Evolutionary conservation across 2,329 filamentous ascomycete species (phyloP), one percentile per base, ranked within the genome.

Genomic region (Pseudocercospora vitis): DNA sequence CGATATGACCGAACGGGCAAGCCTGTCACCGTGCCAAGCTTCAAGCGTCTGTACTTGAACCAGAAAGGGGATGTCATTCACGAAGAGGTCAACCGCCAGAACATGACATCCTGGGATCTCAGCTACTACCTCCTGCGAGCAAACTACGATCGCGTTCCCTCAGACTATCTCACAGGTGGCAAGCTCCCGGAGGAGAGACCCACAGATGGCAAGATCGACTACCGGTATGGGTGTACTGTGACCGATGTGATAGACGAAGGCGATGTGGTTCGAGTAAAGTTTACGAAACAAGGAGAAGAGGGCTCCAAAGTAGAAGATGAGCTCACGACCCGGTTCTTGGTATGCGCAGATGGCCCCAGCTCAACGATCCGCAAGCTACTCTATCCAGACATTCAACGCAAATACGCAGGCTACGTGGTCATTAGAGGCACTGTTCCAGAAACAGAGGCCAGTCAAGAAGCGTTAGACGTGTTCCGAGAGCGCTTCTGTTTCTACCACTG

Each of bases 61-160:
- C 60, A 62, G 23, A 59, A 64, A 37, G 65, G 63, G 23, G 49
- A 65, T n/a, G 54, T 59, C 35, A 65, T 66, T 21, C 57, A 63
- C 46, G 57, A 63, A 49, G 58, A 65, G 50, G 57, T 70, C 24
- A 70, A 69, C 57, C 53, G 59, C n/a, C 74, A 77, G 61, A 71
- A 70, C 55, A 77, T 77, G 75, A 77, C 73, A 4, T 73, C 70
- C 52, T 78, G 76, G 76, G 74, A 76, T 49, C 50, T 77, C 32
- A 63, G 69, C 1, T 77, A 78, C 55, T 69, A 74, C 45, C 52
- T 77, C 3, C 66, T 77, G 57, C 69, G 75, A 45, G 74, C 74
- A 26, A 77, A 76, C 53, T 77, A 74, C 54, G 75, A 78, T 55
- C 69, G 71, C 61, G 57, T 68, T 3, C 55, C 65, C 29, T 66